phyloP scores from a whole-genome alignment of 345 rosid species.

The Euphorbia peplus region DNA sequence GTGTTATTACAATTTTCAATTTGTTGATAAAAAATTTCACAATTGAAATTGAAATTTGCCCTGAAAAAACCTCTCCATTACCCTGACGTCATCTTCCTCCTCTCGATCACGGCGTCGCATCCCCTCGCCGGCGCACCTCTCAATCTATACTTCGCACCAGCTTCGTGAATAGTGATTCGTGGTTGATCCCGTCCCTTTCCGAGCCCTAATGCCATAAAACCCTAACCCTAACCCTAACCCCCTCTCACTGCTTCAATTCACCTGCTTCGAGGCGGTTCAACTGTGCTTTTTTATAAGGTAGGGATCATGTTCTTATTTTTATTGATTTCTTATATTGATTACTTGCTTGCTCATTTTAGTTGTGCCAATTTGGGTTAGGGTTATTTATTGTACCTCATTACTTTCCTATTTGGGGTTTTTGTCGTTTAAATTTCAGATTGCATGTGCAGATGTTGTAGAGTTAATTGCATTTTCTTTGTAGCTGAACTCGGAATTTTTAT shows the following conservation, averaged over 20 bases:
- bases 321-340: not conserved
- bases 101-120: conserved; percentile 2
- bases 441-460: not conserved
- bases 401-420: not conserved
- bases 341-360: not conserved
- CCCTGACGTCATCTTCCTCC: not conserved
- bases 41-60: too few relatives aligned
- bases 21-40: not conserved
- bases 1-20: too few relatives aligned
- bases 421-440: not conserved
- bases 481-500: not conserved
- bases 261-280: not conserved
- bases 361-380: not conserved
- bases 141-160: not conserved
- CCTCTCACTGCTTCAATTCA: not conserved
- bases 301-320: not conserved
- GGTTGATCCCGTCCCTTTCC: not conserved
- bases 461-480: not conserved
- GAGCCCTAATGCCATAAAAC: not conserved
- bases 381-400: not conserved
- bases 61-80: not conserved
- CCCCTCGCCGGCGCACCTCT: not conserved
- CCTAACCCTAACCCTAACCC: not conserved
- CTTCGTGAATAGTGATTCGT: not conserved
- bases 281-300: not conserved